Evolutionary conservation across 441 rosid genomes (phyloP), one percentile per base, ranked within the genome.

Genomic region (Erodium trifolium): DNA sequence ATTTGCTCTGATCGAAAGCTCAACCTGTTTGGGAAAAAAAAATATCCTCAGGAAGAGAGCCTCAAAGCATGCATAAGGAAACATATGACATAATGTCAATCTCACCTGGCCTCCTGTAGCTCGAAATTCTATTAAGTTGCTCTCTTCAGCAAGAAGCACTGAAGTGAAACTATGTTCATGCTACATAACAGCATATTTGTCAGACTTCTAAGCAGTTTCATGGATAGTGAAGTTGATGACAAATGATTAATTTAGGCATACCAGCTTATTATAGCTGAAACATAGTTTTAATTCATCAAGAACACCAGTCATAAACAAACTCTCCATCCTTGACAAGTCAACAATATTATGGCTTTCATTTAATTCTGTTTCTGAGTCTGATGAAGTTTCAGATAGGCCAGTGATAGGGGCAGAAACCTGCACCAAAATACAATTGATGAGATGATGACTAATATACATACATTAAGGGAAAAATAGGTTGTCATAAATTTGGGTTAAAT

Each of bases 91-190:
- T 43, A 67, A 67, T 31, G 60, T 35, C 49, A 68, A 72, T 69
- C 75, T 74, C 82, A 95, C 99, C 97, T 84, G 96, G 65, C 99
- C 99, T 76, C 98, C 97, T 73, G 78, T 76, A 67, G 99, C 99
- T 84, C 98, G 87, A 76, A 95, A 90, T 78, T 92, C 96, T 77
- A 87, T 88, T 37, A 89, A 80, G 77, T 73, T 79, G 68, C 80
- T 78, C 85, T 95, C 99, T 69, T 86, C 84, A 51, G 90, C 91
- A 76, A 88, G 90, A 76, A 92, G 90, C 78, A 90, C 90, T 71
- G 82, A 84, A 78, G 78, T 72, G 81, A 90, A 87, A 78, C 82
- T 83, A 79, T 77, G 79, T 59, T 82, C 91, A 75, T 49, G 76
- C 99, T 92, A 78, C 70, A 77, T 13, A 71, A 66, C 67, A 76